phyloP scores from a whole-genome alignment of 202 grass and related monocot species.

The Zizania palustris region DNA sequence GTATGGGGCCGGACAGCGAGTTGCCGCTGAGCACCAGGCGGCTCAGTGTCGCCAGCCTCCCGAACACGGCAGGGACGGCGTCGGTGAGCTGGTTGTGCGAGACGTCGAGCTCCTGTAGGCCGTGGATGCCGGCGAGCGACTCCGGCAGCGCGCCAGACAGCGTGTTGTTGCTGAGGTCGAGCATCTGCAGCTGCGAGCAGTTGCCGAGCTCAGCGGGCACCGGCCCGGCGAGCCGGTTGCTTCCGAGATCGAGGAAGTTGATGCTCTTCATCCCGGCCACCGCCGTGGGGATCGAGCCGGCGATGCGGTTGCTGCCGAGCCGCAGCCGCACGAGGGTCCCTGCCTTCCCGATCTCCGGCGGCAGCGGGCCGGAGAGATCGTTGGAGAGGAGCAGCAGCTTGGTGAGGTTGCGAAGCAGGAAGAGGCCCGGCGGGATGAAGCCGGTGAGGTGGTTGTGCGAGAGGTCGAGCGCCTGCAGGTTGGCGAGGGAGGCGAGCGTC shows the following conservation, averaged over 20 bases:
- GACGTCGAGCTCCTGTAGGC: constrained; percentile 75
- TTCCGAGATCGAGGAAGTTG: constrained; percentile 79
- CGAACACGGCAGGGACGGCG: constrained; percentile 50
- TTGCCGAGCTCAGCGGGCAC: constrained; percentile 59
- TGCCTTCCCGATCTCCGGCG: constrained; percentile 65
- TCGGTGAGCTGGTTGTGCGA: constrained; percentile 66
- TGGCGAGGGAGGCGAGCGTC: constrained; percentile 48
- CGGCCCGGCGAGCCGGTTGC: constrained; percentile 64
- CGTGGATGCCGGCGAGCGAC: constrained; percentile 50
- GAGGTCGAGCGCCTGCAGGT: constrained; percentile 79
- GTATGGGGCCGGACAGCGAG: constrained; percentile 63
- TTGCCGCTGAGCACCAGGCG: constrained; percentile 70
- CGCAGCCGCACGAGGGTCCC: constrained; percentile 65
- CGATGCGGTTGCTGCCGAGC: constrained; percentile 73
- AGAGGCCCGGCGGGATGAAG: constrained; percentile 65
- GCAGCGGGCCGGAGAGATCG: constrained; percentile 70
- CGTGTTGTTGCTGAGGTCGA: constrained; percentile 82
- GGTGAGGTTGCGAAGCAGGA: constrained; percentile 83
- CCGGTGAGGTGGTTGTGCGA: constrained; percentile 89
- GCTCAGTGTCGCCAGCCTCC: constrained; percentile 51
- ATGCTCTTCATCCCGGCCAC: constrained; percentile 76
- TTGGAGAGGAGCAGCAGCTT: constrained; percentile 86
- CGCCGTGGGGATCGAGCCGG: constrained; percentile 51
- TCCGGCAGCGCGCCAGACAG: constrained; percentile 59
- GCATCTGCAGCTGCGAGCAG: constrained; percentile 89